Base-by-base conservation (phyloP, 768 basidiomycete genomes). In the Suillus bovinus region DNA sequence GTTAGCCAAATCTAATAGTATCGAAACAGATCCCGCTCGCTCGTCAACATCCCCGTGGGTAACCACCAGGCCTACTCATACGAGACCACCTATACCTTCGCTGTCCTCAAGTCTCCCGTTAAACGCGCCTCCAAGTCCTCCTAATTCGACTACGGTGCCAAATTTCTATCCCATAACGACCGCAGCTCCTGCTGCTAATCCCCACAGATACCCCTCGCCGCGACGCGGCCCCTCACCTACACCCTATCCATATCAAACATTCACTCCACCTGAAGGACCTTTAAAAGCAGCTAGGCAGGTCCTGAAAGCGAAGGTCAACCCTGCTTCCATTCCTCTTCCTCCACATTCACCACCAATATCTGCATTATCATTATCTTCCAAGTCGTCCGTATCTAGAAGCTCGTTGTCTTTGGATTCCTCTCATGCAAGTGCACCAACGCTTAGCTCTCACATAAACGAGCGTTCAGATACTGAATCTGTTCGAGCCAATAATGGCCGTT, bases 261-360 rank as follows among this genome's bases (percentile, higher is more conserved):
- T 71, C 44, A 59, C 64, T 27, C 39, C 68, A 60, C 63, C 70
- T 52, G 77, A 74, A 60, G 71, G 74, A 34, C 38, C 62, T 8
- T 53, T 63, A 36, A 17, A 68, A 27, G 54, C 64, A 24, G 47
- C 65, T 29, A 66, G 65, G 52, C 75, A 64, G 57, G 36, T 17
- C 4, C 34, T 66, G 17, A 53, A 63, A 6, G 46, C 71, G 34
- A 85, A 79, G 65, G 79, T 85, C 33, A 88, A 89, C 64, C 84
- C 86, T 10, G 68, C 79, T 17, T 75, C 78, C 1, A 80, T 87
- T 62, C 86, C 87, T n/a, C 73, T 87, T 5, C 86, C 88, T 4
- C 84, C 88, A 2, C 79, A 86, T 63, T 92, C 91, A 2, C 91
- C 91, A 16, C 87, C 90, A 1, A 77, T 80, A 33, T 93, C 91